Conservation (phyloP, 202 grass and related monocot species). For the Musa balbisiana region DNA sequence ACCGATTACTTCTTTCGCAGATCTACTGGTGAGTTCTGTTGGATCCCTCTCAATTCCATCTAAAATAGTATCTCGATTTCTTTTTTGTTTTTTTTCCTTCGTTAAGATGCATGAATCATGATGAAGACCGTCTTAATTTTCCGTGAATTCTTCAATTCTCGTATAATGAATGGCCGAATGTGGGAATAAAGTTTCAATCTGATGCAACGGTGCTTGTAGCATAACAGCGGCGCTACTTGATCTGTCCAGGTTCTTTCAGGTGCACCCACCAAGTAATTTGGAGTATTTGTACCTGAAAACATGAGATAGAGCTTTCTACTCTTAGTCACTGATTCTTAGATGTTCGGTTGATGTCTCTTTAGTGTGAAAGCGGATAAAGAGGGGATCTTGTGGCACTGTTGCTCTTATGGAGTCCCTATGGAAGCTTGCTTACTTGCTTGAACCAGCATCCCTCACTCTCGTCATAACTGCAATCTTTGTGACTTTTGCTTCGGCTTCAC, state of each 20-base stretch:
- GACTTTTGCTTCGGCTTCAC: constrained; percentile 60
- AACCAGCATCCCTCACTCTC: constrained; percentile 70
- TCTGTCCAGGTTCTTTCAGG: neutral
- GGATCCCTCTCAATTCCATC: neutral
- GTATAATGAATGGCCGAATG: neutral
- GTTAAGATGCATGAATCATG: neutral
- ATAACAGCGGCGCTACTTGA: neutral
- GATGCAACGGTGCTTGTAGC: neutral
- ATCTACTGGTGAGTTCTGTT: neutral
- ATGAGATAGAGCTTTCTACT: neutral
- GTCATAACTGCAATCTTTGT: constrained; percentile 64
- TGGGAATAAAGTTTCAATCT: neutral
- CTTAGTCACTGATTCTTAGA: neutral
- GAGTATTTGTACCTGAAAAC: neutral
- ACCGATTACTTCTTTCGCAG: neutral
- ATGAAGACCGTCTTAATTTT: neutral
- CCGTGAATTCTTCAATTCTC: neutral
- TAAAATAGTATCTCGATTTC: neutral
- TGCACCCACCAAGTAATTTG: neutral
- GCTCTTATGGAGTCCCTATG: constrained; percentile 66
- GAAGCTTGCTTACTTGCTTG: constrained; percentile 77
- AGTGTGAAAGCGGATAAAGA: constrained; percentile 6
- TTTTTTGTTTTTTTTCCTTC: neutral
- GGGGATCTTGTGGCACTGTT: neutral
- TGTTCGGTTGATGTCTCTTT: neutral